Base-by-base conservation (phyloP, 371 early-diverging fungal genomes). In the Mortierella sp. region DNA sequence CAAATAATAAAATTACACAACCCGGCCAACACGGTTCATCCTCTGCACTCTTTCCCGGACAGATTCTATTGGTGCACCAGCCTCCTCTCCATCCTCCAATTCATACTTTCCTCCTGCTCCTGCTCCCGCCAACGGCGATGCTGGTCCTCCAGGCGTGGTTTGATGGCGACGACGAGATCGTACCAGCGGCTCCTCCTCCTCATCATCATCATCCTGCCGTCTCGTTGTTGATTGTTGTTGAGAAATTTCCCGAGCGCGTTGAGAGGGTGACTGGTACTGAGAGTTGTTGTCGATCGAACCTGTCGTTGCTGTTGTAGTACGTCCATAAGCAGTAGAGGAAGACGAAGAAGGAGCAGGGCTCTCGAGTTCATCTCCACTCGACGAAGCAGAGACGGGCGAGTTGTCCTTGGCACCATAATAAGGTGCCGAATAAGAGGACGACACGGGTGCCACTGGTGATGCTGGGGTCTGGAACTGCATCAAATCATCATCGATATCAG, bases 21-120 rank as follows among this genome's bases (percentile, higher is more conserved):
- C 60, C 9, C 77, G 75, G 72, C 82, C 85, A 38, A 78, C 79
- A n/a, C 86, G 77, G 76, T 82, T 86, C 86, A 86, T 86, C 7
- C 82, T 31, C 78, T 73, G 75, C 3, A 82, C 80, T 0, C 86
- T 75, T 34, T 86, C 86, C n/a, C 86, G 82, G 31, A 86, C 86
- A 42, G 86, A 82, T 65, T 82, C 86, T 16, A 68, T 70, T 28
- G 77, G 54, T 42, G 75, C 34, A 31, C 44, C 26, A n/a, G 60
- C 72, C 19, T 75, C 73, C 5, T 24, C 70, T 8, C 31, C 38
- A 45, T 42, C n/a, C 38, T 50, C 54, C 21, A 26, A 8, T 8
- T 7, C 57, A 0, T 26, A 19, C 42, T 68, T 44, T 26, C 52
- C 60, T 31, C 16, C 19, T 24, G 58, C 52, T 5, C 42, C 5